phyloP scores from a whole-genome alignment of 108 stramenopile genomes.

The Skeletonema marinoi region DNA sequence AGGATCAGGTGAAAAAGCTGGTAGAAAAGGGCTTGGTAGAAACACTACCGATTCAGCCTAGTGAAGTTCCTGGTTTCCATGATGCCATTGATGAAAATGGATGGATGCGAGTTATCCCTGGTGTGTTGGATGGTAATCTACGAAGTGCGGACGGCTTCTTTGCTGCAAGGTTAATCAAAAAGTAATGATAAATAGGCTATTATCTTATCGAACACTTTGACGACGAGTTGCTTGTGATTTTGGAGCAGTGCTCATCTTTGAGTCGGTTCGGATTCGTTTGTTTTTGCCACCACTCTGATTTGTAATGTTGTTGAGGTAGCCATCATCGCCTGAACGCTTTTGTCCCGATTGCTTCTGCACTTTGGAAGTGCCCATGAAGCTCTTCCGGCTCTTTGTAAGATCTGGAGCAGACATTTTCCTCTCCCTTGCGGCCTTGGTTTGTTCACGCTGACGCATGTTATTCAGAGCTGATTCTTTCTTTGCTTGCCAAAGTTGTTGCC shows the following conservation, averaged over 20 bases:
- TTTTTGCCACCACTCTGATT: not conserved
- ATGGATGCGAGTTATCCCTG: constrained; percentile 78
- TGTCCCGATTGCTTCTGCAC: not conserved
- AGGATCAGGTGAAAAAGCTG: constrained; percentile 71
- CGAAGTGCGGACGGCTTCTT: constrained; percentile 80
- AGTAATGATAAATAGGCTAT: not conserved
- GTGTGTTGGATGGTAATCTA: constrained; percentile 53
- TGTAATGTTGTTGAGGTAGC: not conserved
- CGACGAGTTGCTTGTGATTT: not conserved
- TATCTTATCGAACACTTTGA: not conserved
- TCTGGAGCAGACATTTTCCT: constrained; percentile 34
- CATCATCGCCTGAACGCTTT: not conserved
- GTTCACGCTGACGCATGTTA: not conserved
- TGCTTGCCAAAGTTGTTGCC: constrained; percentile 41
- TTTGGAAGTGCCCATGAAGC: not conserved
- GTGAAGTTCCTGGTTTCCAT: constrained; percentile 84
- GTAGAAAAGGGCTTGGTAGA: constrained; percentile 43
- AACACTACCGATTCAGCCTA: constrained; percentile 62
- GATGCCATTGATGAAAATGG: constrained; percentile 78
- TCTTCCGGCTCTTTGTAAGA: constrained; percentile 15
- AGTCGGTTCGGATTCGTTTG: not conserved
- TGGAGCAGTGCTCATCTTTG: not conserved
- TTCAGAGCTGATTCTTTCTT: constrained; percentile 14
- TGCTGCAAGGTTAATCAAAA: constrained; percentile 62
- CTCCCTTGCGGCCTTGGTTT: constrained; percentile 8